Conservation (phyloP, 148 eudicot species). For the Tetragonia tetragonoides region DNA sequence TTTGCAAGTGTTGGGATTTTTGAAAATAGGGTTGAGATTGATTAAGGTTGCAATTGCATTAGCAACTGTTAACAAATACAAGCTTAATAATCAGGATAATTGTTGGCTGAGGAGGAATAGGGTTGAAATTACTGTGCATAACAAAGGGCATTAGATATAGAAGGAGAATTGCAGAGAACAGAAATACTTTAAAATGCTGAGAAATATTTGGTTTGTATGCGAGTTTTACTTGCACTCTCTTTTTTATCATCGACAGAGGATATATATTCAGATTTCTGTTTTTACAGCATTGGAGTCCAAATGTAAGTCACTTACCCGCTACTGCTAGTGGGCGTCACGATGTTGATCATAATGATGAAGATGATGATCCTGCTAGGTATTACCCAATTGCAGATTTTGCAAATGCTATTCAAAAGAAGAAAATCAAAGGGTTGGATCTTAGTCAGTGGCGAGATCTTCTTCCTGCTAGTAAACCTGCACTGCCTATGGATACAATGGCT, state of each 20-base stretch:
- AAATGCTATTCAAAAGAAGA: slow-evolving; percentile 56
- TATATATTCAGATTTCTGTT: not conserved
- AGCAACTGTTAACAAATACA: no score
- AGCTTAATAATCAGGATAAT: no score
- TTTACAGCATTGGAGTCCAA: slow-evolving; percentile 76
- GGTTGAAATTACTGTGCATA: no score
- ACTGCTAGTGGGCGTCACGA: slow-evolving; percentile 25
- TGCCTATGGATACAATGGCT: not conserved
- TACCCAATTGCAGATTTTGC: slow-evolving; percentile 53
- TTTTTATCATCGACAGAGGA: not conserved
- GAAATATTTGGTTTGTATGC: no score
- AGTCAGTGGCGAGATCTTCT: slow-evolving; percentile 55
- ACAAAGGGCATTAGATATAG: no score
- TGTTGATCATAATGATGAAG: slow-evolving; percentile 38
- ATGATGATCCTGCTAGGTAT: slow-evolving; percentile 33
- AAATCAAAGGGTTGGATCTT: slow-evolving; percentile 69
- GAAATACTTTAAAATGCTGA: no score
- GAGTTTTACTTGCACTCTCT: not conserved
- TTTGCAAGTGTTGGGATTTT: no score
- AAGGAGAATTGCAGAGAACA: no score
- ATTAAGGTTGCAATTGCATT: no score
- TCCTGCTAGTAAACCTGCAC: slow-evolving; percentile 7
- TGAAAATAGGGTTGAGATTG: no score
- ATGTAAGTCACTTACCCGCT: slow-evolving; percentile 25
- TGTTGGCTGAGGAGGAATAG: no score